Percentiles rank a stretch among this genome's conserved stretches.
Evolutionary conservation across 495 filamentous ascomycete genomes (phyloP).

Genomic region (Penicillium goetzii): DNA sequence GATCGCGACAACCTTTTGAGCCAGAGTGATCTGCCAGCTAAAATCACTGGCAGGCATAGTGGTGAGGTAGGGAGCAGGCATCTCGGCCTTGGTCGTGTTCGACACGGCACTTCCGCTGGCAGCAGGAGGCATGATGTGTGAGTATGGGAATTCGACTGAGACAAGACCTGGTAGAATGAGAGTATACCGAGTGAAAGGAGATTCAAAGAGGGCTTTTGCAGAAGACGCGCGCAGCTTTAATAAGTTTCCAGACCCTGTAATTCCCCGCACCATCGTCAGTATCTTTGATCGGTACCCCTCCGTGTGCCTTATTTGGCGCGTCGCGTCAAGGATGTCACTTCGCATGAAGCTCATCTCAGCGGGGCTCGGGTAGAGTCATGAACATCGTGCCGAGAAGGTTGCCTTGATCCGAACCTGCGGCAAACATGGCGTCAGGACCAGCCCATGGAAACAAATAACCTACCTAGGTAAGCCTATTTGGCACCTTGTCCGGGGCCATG

Average conservation of each 20-base stretch:
- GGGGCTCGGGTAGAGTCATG: background rate
- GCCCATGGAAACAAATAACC: background rate
- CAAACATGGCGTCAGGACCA: background rate
- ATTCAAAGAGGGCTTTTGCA: background rate
- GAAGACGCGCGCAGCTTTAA: background rate
- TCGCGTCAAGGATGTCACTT: background rate
- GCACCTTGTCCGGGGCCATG: background rate
- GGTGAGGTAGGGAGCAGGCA: conserved; percentile 21
- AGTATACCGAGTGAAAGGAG: background rate
- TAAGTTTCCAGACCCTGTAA: background rate
- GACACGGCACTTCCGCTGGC: conserved; percentile 20
- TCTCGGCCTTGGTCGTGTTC: conserved; percentile 13
- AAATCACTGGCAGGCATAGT: conserved; percentile 32
- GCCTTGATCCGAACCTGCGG: background rate
- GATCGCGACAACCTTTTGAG: conserved; percentile 37
- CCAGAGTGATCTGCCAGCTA: conserved; percentile 36
- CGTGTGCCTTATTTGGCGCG: background rate
- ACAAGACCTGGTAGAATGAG: background rate
- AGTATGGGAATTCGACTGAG: background rate
- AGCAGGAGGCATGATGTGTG: conserved; percentile 24
- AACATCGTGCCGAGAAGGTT: background rate
- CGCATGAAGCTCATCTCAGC: background rate
- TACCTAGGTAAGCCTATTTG: background rate
- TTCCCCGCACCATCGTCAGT: background rate
- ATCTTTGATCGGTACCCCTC: background rate